These are phyloP conservation scores for Fusarium marasasianum DNA, from an alignment of 2,329 filamentous ascomycete species.

Conservation along the genomic window DNA sequence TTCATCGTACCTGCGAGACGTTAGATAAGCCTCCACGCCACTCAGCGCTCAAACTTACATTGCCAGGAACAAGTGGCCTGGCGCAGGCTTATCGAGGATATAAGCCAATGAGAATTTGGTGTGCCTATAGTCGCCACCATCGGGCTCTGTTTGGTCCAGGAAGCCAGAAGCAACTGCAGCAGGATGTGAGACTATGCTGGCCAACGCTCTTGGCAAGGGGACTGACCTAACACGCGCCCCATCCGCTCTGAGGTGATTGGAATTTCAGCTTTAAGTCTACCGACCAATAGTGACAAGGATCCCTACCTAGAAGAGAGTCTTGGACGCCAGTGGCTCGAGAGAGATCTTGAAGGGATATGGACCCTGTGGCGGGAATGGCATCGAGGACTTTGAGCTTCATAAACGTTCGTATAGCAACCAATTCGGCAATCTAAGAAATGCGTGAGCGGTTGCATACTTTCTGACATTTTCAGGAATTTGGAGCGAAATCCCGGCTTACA, in stretches of 20 bases:
- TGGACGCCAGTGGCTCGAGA: slow-evolving; percentile 41
- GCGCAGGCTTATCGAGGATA: slow-evolving; percentile 39
- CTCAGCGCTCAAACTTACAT: slow-evolving; percentile 30
- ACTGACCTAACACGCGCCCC: slow-evolving; percentile 40
- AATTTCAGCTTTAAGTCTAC: neutral
- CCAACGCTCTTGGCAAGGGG: neutral
- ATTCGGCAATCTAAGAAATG: slow-evolving; percentile 41
- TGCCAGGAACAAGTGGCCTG: slow-evolving; percentile 45
- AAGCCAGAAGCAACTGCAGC: slow-evolving; percentile 44
- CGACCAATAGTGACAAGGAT: neutral
- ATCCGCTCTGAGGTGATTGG: slow-evolving; percentile 37
- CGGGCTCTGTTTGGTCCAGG: slow-evolving; percentile 40
- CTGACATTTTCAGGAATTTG: no score
- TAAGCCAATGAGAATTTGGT: slow-evolving; percentile 47
- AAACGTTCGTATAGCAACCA: slow-evolving; percentile 44
- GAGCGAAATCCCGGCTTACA: slow-evolving; percentile 18
- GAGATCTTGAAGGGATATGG: slow-evolving; percentile 43
- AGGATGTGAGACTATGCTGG: neutral
- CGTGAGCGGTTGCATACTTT: neutral
- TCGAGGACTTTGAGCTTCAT: slow-evolving; percentile 45
- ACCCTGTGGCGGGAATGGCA: slow-evolving; percentile 40
- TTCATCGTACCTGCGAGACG: slow-evolving; percentile 44
- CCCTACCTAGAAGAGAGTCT: slow-evolving; percentile 43
- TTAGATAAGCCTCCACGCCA: neutral
- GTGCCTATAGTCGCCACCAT: slow-evolving; percentile 44